phyloP scores from a whole-genome alignment of 495 filamentous ascomycete species.

The Evernia prunastri region DNA sequence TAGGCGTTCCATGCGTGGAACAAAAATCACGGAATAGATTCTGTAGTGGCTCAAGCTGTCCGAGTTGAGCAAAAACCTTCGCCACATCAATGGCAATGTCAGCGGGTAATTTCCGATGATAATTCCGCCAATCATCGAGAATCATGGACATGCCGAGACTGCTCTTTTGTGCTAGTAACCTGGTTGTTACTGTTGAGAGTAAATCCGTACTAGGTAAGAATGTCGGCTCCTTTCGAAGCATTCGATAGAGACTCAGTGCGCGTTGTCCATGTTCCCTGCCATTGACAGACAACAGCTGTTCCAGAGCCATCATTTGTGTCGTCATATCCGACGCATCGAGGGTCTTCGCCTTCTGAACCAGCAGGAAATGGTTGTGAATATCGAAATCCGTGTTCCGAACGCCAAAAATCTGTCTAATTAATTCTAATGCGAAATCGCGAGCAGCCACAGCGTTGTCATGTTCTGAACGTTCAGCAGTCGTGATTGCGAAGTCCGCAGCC shows the following conservation, averaged over 20 bases:
- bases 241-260: conserved; percentile 10
- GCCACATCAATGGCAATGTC: conserved; percentile 28
- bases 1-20: conserved; percentile 34
- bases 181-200: conserved; percentile 39
- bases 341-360: conserved; percentile 9
- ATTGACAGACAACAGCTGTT: conserved; percentile 16
- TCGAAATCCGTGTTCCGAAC: conserved; percentile 2
- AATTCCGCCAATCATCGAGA: conserved; percentile 43
- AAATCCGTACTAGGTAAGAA: conserved; percentile 28
- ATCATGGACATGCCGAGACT: conserved; percentile 43
- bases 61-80: conserved; percentile 45
- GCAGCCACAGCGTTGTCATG: conserved; percentile 5
- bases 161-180: conserved; percentile 36
- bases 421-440: conserved; percentile 22
- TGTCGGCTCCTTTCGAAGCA: conserved; percentile 16
- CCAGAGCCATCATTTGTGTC: conserved; percentile 10
- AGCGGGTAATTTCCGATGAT: conserved; percentile 1
- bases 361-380: background rate
- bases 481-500: conserved; percentile 17
- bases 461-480: conserved; percentile 2
- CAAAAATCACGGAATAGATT: conserved; percentile 53
- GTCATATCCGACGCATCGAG: conserved; percentile 5
- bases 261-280: conserved; percentile 7
- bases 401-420: conserved; percentile 7
- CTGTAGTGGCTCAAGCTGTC: conserved; percentile 45